Evolutionary conservation across 164 flowering plant species (phyloP), one percentile per base, ranked within the genome.

Genomic region (Berberis vulgaris): DNA sequence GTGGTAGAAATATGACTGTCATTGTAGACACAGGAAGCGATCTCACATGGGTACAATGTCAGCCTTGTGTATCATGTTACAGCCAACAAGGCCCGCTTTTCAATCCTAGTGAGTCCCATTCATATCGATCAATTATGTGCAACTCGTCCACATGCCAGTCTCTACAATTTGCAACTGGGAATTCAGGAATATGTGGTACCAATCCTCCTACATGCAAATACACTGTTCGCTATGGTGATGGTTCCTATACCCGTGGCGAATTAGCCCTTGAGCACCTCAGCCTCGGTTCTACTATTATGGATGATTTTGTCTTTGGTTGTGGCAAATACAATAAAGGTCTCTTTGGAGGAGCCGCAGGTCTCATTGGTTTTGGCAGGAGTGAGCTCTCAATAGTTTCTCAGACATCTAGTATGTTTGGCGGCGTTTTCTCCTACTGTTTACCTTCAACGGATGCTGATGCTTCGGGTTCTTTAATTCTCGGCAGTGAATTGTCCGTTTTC

Each of bases 1-100:
- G 96, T 2, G 77, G 78, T 12, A 71, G 60, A 55, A 74, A 82
- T 4, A 68, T 80, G 79, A 80, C 86, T 1, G 79, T 89, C 40
- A 83, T 87, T n/a, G 80, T 89, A 1, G 98, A 92, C 73, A 92
- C 98, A 0, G 96, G 98, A 45, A 87, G 95, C 49, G 95, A 89
- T 47, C 71, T 92, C 11, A 89, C 95, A 7, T 92, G 98, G 98
- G 81, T 86, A 45, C 98, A 92, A 73, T 92, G 98, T 74, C 73
- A 77, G 38, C 98, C 98, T 8, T 91, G 98, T 69, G 72, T 45
- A 57, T 69, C 59, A 3, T 91, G 96, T 64, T 87, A 89, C 59
- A 67, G 64, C 60, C 98, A 91, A 65, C 81, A 77, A 64, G 93
- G 81, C 41, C 89, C 96, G 4, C 63, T 92, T 26, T 89, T 83